Base-by-base conservation (phyloP, 345 rosid species). In the Conringia planisiliqua region DNA sequence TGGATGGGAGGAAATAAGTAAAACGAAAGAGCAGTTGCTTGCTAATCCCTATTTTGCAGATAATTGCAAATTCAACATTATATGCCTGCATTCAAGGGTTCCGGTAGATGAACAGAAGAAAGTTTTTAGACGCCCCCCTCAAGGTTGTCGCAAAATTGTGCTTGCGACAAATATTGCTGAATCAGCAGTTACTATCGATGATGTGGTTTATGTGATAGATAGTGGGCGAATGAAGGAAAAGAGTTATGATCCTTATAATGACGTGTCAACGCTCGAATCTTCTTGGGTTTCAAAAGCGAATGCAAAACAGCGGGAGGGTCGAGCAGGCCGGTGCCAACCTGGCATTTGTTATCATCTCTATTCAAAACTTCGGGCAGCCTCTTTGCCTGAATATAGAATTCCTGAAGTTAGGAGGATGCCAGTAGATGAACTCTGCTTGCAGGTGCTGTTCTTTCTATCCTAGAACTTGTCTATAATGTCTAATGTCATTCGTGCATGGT, bases 141-240 rank as follows among this genome's bases (percentile, higher is more conserved):
- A 6, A 10, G 97, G 99, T 74, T 92, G 97, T 81, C 97, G 97
- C 65, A 90, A 92, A 81, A 88, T 95, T 27, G 80, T 95, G 75
- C 86, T 95, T 58, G 85, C 99, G 29, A 92, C 99, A 46, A 95
- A 95, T 78, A 89, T 95, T 85, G 93, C 97, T 40, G 97, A 95
- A 87, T 91, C 88, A 83, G 86, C 99, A 44, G 68, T 95, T 72
- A 95, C 97, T 16, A 87, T 95, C 35, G 97, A 92, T 82, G 99
- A 95, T 83, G 96, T 95, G 80, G 96, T 95, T 47, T 95, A 89
- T 85, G 99, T 95, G 64, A 86, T 95, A 79, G 97, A 95, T 75
- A 92, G 90, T 54, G 99, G 99, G 46, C 84, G 96, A 71, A 95
- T 95, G 97, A 95, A 95, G 79, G 93, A 95, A 83, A 92, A 95